Percentiles rank a stretch among this genome's conserved stretches.
phyloP scores from a whole-genome alignment of 2,329 filamentous ascomycete species.

The Helminthosporium solani region DNA sequence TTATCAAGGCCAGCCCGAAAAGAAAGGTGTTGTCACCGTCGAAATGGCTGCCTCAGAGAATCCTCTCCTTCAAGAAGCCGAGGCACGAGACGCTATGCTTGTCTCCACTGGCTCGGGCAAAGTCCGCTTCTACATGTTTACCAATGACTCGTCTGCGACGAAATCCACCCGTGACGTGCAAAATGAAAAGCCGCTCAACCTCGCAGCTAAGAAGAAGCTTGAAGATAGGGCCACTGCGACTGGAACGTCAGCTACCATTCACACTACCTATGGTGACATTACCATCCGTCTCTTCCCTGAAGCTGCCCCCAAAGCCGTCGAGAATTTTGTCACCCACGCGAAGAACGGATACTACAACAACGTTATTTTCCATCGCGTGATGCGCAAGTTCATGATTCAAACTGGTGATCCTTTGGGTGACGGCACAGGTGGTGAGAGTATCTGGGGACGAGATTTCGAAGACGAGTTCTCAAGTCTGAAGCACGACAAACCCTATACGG shows the following conservation, averaged over 20 bases:
- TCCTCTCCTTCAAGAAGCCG: conserved; percentile 87
- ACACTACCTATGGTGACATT: conserved; percentile 93
- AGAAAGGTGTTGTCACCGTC: conserved; percentile 88
- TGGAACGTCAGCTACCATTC: conserved; percentile 78
- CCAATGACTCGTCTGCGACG: conserved; percentile 70
- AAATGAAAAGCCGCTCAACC: conserved; percentile 82
- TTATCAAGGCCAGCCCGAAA: conserved; percentile 94
- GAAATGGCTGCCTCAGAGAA: conserved; percentile 97
- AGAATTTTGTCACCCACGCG: conserved; percentile 94
- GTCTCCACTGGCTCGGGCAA: conserved; percentile 82
- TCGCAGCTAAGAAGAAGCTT: conserved; percentile 53
- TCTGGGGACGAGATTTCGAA: conserved; percentile 89
- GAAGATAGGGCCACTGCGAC: conserved; percentile 66
- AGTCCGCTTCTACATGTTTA: conserved; percentile 97
- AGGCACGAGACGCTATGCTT: conserved; percentile 85
- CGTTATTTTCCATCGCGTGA: conserved; percentile 95
- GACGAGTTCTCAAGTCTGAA: conserved; percentile 90
- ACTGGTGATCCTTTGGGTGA: conserved; percentile 83
- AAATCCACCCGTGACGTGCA: conserved; percentile 75
- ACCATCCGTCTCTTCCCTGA: conserved; percentile 90
- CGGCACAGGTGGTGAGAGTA: conserved; percentile 85
- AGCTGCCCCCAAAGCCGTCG: conserved; percentile 88
- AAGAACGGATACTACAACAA: conserved; percentile 94
- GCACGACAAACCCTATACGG: conserved; percentile 93
- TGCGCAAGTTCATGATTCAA: conserved; percentile 98